phyloP scores from a whole-genome alignment of 192 early-diverging fungal species.

The Coemansia sp. region DNA sequence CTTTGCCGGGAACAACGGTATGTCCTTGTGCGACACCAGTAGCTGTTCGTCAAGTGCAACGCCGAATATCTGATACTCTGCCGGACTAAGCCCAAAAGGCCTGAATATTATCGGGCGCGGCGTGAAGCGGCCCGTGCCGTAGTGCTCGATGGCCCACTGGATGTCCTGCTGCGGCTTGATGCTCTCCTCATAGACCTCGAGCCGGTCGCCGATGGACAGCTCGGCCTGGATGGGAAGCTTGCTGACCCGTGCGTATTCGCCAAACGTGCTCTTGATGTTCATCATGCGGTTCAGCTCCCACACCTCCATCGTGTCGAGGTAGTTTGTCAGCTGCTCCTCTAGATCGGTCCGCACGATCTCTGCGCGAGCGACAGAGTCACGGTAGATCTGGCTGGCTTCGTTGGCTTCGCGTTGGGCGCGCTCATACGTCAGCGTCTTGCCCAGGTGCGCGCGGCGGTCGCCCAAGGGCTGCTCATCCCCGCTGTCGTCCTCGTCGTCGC shows the following conservation, averaged over 20 bases:
- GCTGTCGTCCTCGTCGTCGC: conserved; percentile 50
- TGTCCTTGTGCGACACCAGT: conserved; percentile 58
- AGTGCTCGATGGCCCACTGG: conserved; percentile 73
- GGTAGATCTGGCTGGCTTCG: conserved; percentile 67
- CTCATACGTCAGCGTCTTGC: conserved; percentile 45
- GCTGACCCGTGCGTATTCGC: conserved; percentile 38
- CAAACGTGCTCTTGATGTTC: conserved; percentile 50
- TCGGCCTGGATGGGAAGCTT: conserved; percentile 40
- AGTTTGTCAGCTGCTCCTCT: conserved; percentile 64
- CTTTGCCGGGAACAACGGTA: conserved; percentile 64
- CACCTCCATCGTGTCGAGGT: conserved; percentile 55
- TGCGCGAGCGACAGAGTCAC: conserved; percentile 61
- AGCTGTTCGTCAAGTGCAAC: conserved; percentile 70
- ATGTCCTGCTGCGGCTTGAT: conserved; percentile 77
- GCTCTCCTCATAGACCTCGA: conserved; percentile 69
- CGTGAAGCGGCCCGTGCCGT: conserved; percentile 66
- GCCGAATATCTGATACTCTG: conserved; percentile 77
- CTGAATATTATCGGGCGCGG: conserved; percentile 73
- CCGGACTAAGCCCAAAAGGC: conserved; percentile 66
- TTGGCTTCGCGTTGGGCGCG: conserved; percentile 62
- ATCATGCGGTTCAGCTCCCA: conserved; percentile 59
- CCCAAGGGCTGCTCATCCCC: conserved; percentile 56
- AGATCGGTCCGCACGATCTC: conserved; percentile 68
- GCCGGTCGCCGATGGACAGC: conserved; percentile 50
- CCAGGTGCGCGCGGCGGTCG: conserved; percentile 25